Evolutionary conservation across 306 rosid species (phyloP).

Genomic region (Leucaena leucocephala): DNA sequence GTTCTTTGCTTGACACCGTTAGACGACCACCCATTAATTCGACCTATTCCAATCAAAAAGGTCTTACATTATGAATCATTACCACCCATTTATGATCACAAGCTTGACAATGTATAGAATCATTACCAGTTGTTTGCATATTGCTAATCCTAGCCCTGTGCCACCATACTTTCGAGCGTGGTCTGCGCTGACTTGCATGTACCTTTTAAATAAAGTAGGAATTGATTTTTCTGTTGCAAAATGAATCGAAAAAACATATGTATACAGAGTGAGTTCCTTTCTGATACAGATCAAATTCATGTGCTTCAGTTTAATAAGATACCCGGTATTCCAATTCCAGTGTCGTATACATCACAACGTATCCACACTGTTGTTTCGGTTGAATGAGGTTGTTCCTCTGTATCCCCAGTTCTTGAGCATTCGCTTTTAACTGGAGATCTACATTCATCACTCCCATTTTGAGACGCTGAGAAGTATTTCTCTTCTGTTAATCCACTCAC

Average conservation of each 20-base stretch:
- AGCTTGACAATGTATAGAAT: too few species aligned
- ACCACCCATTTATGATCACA: neutral
- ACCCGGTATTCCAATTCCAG: constrained; percentile 97
- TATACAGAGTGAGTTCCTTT: constrained; percentile 15
- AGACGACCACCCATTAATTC: constrained; percentile 86
- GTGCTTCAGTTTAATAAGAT: constrained; percentile 1
- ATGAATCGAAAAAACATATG: neutral
- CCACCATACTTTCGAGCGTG: constrained; percentile 92
- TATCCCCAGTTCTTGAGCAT: constrained; percentile 48
- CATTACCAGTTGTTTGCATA: constrained; percentile 87
- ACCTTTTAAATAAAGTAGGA: constrained; percentile 73
- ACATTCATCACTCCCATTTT: constrained; percentile 43
- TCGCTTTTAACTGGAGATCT: constrained; percentile 51
- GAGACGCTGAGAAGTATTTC: constrained; percentile 43
- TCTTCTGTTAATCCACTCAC: constrained; percentile 53
- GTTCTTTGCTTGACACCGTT: constrained; percentile 78
- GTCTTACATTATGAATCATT: neutral
- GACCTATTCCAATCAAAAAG: constrained; percentile 53
- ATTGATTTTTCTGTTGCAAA: constrained; percentile 68
- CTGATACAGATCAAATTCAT: neutral
- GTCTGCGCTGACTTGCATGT: constrained; percentile 90
- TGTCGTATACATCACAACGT: constrained; percentile 81
- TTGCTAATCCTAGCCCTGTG: constrained; percentile 86
- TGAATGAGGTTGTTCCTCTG: constrained; percentile 47
- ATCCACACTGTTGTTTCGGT: constrained; percentile 70